Percentiles rank a stretch among this genome's conserved stretches.
These are phyloP conservation scores for Brasenia schreberi DNA, from an alignment of 164 flowering plant genomes.

Conservation along the genomic window DNA sequence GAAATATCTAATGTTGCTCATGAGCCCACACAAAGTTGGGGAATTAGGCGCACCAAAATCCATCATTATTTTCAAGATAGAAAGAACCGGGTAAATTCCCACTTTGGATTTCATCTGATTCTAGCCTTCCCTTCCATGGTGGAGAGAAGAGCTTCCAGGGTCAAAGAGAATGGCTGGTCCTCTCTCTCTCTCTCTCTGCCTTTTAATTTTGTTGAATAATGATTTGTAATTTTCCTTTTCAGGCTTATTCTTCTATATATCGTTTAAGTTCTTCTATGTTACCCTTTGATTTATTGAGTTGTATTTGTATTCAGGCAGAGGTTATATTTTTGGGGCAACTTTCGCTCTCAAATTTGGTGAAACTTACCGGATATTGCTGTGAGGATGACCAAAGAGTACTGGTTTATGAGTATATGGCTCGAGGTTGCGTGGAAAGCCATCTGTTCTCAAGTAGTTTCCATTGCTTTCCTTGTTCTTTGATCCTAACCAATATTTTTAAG, in stretches of 20 bases:
- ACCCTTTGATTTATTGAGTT: not conserved
- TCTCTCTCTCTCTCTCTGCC: not conserved
- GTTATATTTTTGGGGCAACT: conserved; percentile 94
- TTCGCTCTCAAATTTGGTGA: conserved; percentile 93
- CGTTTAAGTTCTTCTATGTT: not conserved
- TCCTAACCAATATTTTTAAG: too few species aligned
- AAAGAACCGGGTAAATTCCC: too few species aligned
- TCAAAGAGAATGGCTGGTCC: conserved; percentile 98
- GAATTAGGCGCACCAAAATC: too few species aligned
- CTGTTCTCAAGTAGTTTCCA: conserved; percentile 59
- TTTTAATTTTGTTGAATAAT: too few species aligned
- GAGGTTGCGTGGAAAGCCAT: conserved; percentile 83
- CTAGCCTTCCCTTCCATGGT: conserved; percentile 33
- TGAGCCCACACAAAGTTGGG: too few species aligned
- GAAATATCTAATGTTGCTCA: too few species aligned
- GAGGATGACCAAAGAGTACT: conserved; percentile 84
- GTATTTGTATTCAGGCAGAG: conserved; percentile 47
- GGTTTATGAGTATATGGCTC: conserved; percentile 83
- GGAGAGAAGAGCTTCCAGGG: conserved; percentile 90
- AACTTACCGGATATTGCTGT: conserved; percentile 84
- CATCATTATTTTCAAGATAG: too few species aligned
- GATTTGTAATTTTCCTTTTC: not conserved
- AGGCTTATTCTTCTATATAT: not conserved
- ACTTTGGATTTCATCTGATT: too few species aligned
- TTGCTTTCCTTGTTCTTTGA: not conserved